Evolutionary conservation across 306 rosid species (phyloP), one percentile per base, ranked within the genome.

Genomic region (Cicer yamashitae): DNA sequence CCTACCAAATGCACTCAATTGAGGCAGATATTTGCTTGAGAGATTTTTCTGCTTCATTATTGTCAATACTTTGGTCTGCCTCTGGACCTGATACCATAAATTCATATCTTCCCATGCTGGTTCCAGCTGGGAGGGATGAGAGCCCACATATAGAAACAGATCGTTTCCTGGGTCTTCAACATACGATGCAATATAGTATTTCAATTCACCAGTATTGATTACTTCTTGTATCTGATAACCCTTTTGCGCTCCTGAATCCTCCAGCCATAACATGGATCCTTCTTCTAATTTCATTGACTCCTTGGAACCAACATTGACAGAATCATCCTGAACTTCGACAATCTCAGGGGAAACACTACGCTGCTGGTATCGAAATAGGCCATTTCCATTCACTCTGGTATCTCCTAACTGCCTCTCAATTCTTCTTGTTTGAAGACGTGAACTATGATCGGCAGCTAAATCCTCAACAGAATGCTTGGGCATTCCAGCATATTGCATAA

Each of bases 41-140:
- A 90, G 78, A 60, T 93, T 96, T 84, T 83, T 94, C 82, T 90
- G 97, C 85, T 88, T 94, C 97, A 94, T 91, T 75, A 90, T 76
- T 44, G 92, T 92, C 81, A 94, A 69, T 76, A 94, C 90, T 84
- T 89, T 94, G 39, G 96, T 92, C 82, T 94, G 99, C 85, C 99
- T 89, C 85, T 94, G 99, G 78, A 94, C 99, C 85, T 90, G 99
- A 85, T 94, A 94, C 99, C 99, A 94, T 71, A 89, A 84, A 73
- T 82, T 87, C 99, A 94, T 94, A 83, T 93, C 96, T 81, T 92
- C 97, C 99, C 97, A 94, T n/a, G 99, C 96, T 6, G 96, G 96
- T 83, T 94, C 96, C 66, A 92, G 85, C 82, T 90, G 91, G 70
- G 96, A 93, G 65, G 91, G 91, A 83, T 86, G 97, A 79, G 96